Conservation (phyloP, 129 eudicot species). For the Daucus carota region DH1_v3.0 NC_030382.2:54643001-54643500, state of each 20-base stretch:
- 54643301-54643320: constrained; percentile 34
- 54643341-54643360: constrained; percentile 43
- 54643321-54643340: constrained; percentile 38
- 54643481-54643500: too few species aligned
- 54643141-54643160: background rate
- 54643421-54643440: too few species aligned
- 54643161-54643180: background rate
- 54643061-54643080: background rate
- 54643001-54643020: background rate
- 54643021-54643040: background rate
- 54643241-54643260: constrained; percentile 60
- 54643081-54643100: too few species aligned
- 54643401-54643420: too few species aligned
- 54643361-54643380: too few species aligned
- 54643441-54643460: too few species aligned
- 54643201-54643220: background rate
- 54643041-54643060: background rate
- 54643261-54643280: constrained; percentile 45
- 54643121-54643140: background rate
- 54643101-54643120: background rate
- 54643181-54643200: background rate
- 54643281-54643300: constrained; percentile 36
- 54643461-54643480: too few species aligned
- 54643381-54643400: too few species aligned
- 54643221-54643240: constrained; percentile 84